These are phyloP conservation scores for Arctostaphylos glauca DNA, from an alignment of 148 eudicot genomes.

Conservation along the genomic window DNA sequence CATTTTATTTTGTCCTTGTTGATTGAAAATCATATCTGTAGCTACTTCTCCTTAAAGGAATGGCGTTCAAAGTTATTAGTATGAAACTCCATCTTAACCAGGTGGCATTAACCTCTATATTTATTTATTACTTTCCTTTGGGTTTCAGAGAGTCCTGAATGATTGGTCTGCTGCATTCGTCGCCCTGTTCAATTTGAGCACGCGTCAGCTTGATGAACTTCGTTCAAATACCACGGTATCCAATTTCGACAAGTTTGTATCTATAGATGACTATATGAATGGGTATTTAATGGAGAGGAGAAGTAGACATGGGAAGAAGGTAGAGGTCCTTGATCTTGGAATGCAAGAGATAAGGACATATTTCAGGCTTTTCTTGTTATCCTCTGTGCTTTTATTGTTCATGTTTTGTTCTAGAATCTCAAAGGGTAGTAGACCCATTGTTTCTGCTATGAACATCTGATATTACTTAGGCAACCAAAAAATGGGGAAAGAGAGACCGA, in stretches of 20 bases:
- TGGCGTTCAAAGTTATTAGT: neutral
- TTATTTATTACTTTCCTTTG: conserved; percentile 5
- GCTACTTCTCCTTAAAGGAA: neutral
- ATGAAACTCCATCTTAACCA: neutral
- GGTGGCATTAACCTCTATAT: neutral
- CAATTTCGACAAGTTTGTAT: conserved; percentile 46
- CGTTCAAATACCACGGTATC: conserved; percentile 31
- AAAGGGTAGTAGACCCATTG: conserved; percentile 69
- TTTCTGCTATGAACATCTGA: conserved; percentile 45
- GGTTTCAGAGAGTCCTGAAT: conserved; percentile 74
- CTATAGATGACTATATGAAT: conserved; percentile 80
- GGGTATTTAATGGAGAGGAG: conserved; percentile 83
- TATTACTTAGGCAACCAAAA: neutral
- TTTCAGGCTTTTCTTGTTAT: conserved; percentile 82
- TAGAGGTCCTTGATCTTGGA: conserved; percentile 91
- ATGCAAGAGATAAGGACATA: conserved; percentile 88
- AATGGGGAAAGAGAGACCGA: neutral
- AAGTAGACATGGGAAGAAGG: conserved; percentile 78
- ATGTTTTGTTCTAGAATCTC: conserved; percentile 95
- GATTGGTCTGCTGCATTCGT: conserved; percentile 91
- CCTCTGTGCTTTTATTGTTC: conserved; percentile 85
- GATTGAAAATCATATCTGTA: too few relatives aligned
- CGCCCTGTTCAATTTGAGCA: conserved; percentile 65
- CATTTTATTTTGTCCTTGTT: too few relatives aligned
- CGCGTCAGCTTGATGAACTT: conserved; percentile 46